phyloP scores from a whole-genome alignment of 2,329 filamentous ascomycete genomes.

The Macrophomina phaseolina region DNA sequence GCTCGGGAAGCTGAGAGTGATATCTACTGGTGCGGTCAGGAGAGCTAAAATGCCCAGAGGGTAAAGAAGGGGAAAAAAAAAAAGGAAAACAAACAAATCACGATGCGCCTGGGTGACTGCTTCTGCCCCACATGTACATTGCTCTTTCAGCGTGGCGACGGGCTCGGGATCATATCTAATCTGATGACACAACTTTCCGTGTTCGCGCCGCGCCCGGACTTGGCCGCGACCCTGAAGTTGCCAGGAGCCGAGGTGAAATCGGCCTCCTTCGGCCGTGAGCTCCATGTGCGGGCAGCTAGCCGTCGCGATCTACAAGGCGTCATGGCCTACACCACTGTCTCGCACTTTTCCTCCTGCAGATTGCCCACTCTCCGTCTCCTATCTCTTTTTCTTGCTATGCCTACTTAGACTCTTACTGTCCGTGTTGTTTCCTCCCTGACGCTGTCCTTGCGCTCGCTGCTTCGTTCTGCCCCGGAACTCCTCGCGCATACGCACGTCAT shows the following conservation, averaged over 20 bases:
- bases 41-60: no score
- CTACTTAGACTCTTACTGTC: background rate
- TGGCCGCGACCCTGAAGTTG: background rate
- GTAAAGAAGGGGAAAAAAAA: no score
- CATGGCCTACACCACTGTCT: constrained; percentile 15
- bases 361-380: background rate
- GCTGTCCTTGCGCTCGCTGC: background rate
- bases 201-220: background rate
- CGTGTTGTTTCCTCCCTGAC: background rate
- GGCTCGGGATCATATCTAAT: constrained; percentile 1
- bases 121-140: no score
- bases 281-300: constrained; percentile 24
- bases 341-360: constrained; percentile 15
- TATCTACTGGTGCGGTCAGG: no score
- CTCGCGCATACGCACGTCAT: constrained; percentile 11
- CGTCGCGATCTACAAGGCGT: constrained; percentile 22
- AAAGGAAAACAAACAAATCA: no score
- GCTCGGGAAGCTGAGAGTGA: no score
- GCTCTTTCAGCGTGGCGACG: no score
- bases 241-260: constrained; percentile 26
- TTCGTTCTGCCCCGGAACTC: background rate
- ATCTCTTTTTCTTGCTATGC: constrained; percentile 15
- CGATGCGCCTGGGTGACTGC: no score
- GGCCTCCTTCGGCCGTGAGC: constrained; percentile 24
- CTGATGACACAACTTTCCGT: constrained; percentile 8